These are phyloP conservation scores for Alloascoidea africana DNA, from an alignment of 805 yeast genomes.

Conservation along the genomic window DNA sequence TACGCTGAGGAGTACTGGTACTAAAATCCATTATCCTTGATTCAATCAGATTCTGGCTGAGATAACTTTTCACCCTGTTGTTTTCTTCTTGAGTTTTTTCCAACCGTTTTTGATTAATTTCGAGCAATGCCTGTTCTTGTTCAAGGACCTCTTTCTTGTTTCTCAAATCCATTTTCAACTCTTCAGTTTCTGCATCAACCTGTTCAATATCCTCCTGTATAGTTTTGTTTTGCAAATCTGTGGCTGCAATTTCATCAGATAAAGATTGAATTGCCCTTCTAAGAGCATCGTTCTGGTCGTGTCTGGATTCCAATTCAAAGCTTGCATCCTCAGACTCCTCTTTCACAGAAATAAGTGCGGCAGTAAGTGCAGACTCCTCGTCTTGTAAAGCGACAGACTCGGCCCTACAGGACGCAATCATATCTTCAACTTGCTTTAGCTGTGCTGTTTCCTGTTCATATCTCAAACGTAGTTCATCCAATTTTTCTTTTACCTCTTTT, in stretches of 20 bases:
- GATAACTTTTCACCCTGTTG: too few species aligned
- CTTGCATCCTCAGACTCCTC: constrained; percentile 46
- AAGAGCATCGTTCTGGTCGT: constrained; percentile 45
- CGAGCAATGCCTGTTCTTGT: too few species aligned
- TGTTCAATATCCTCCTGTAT: constrained; percentile 39
- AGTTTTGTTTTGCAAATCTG: too few species aligned
- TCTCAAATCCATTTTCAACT: constrained; percentile 49
- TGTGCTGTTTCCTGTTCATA: constrained; percentile 71
- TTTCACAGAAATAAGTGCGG: constrained; percentile 58
- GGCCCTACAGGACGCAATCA: constrained; percentile 36
- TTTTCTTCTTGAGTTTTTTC: too few species aligned
- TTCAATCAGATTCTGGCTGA: too few species aligned
- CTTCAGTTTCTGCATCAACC: constrained; percentile 37
- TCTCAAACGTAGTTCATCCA: constrained; percentile 46
- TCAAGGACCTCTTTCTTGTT: constrained; percentile 57
- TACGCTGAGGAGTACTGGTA: too few species aligned
- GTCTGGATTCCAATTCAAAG: constrained; percentile 43
- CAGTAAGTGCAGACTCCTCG: constrained; percentile 64
- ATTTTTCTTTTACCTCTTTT: constrained; percentile 57
- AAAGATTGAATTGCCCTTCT: constrained; percentile 54
- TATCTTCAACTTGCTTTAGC: constrained; percentile 55
- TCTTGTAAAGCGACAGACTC: constrained; percentile 61
- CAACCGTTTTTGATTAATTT: too few species aligned
- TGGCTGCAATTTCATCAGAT: constrained; percentile 54
- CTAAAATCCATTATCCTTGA: too few species aligned